A percentile compares a stretch with the other conserved stretches of the same genome.
Evolutionary conservation across 352 stramenopile genomes (phyloP).

Genomic region (Phytophthora colocasiae): DNA sequence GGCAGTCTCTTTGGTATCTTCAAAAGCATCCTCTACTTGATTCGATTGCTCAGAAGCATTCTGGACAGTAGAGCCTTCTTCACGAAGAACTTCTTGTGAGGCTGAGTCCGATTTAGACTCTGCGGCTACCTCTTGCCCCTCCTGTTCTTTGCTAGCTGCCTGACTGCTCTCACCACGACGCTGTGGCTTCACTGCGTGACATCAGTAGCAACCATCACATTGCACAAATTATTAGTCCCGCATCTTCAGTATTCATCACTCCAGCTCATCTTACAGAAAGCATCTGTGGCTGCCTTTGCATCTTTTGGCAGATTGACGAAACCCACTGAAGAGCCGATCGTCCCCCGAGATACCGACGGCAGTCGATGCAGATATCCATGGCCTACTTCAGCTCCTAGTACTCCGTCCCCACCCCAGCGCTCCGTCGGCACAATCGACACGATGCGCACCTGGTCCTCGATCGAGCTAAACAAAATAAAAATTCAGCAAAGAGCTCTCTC

Average conservation of each 20-base stretch:
- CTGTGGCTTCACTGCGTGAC: slow-evolving; percentile 41
- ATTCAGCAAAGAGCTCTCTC: neutral
- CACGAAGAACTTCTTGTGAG: slow-evolving; percentile 1
- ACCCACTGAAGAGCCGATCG: slow-evolving; percentile 73
- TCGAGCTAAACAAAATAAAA: slow-evolving; percentile 48
- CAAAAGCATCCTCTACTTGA: slow-evolving; percentile 5
- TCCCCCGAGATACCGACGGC: slow-evolving; percentile 66
- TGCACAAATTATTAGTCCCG: neutral
- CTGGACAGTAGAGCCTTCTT: slow-evolving; percentile 4
- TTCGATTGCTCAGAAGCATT: slow-evolving; percentile 6
- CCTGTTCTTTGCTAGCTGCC: neutral
- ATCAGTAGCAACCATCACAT: slow-evolving; percentile 5
- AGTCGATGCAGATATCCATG: slow-evolving; percentile 97
- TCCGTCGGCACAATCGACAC: slow-evolving; percentile 87
- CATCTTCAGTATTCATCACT: slow-evolving; percentile 8
- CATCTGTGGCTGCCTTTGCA: slow-evolving; percentile 78
- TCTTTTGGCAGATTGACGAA: slow-evolving; percentile 82
- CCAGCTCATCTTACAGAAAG: slow-evolving; percentile 59
- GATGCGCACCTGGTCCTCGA: slow-evolving; percentile 94
- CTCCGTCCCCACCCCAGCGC: slow-evolving; percentile 91
- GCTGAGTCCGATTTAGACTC: neutral
- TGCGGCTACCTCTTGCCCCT: slow-evolving; percentile 7
- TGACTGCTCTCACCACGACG: slow-evolving; percentile 8
- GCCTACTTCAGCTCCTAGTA: slow-evolving; percentile 95
- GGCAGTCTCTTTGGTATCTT: neutral